These are phyloP conservation scores for Pseudogymnoascus sp. DNA, from an alignment of 2,329 filamentous ascomycete species.

Conservation along the genomic window DNA sequence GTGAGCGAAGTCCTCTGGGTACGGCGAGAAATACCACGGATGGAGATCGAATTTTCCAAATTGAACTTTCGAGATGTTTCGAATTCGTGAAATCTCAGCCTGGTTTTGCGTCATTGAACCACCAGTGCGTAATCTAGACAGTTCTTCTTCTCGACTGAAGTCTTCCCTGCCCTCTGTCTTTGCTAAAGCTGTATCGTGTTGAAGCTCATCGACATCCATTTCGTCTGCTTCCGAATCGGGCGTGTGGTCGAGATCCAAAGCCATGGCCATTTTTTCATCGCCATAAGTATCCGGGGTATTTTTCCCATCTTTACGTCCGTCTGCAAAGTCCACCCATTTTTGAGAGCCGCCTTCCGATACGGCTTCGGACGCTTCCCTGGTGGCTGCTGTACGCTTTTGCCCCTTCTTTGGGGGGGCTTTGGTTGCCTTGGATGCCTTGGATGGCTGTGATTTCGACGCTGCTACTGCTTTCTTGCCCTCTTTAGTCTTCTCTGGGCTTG, in stretches of 20 bases:
- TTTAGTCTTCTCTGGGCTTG: constrained; percentile 71
- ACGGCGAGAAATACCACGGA: constrained; percentile 98
- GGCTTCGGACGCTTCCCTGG: constrained; percentile 27
- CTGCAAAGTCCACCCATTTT: constrained; percentile 22
- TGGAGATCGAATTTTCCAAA: constrained; percentile 90
- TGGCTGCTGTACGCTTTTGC: constrained; percentile 31
- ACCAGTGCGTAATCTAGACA: constrained; percentile 87
- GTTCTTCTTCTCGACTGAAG: constrained; percentile 81
- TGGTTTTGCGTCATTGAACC: constrained; percentile 99
- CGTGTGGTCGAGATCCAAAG: constrained; percentile 25
- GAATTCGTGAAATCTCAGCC: constrained; percentile 89
- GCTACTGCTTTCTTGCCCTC: constrained; percentile 64
- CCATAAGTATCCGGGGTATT: constrained; percentile 23
- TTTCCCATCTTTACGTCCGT: constrained; percentile 22
- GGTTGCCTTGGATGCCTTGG: constrained; percentile 39
- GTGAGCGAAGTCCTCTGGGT: constrained; percentile 80
- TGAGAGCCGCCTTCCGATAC: constrained; percentile 25
- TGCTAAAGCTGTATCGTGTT: constrained; percentile 25
- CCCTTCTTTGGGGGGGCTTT: constrained; percentile 28
- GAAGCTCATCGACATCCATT: constrained; percentile 51
- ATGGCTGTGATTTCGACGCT: constrained; percentile 28
- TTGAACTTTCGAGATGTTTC: constrained; percentile 88
- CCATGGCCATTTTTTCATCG: constrained; percentile 21
- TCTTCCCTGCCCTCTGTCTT: constrained; percentile 24
- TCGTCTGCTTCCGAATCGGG: constrained; percentile 28